A percentile compares a stretch with the other conserved stretches of the same genome.
These are phyloP conservation scores for Stentor coeruleus DNA, from an alignment of 73 alveolate genomes.

Conservation along the genomic window DNA sequence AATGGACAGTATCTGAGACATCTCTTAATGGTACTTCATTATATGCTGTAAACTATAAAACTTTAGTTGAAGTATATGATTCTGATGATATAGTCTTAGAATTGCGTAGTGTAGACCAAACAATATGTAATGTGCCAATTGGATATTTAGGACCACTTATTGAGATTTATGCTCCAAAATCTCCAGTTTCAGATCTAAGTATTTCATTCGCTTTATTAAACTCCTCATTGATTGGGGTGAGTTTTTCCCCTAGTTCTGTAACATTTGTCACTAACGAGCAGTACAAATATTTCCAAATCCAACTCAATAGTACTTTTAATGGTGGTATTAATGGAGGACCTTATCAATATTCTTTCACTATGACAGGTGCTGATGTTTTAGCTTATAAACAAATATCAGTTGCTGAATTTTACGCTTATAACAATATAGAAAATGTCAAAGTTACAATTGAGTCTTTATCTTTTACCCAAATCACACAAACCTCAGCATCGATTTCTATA, in stretches of 20 bases:
- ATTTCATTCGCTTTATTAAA: too few species aligned
- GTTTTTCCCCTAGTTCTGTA: not conserved
- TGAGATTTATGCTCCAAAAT: not conserved
- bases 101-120: not conserved
- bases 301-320: not conserved
- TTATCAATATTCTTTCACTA: not conserved
- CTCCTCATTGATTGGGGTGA: not conserved
- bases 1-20: not conserved
- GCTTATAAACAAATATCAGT: not conserved
- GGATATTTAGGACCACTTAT: not conserved
- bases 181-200: not conserved
- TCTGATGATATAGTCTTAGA: not conserved
- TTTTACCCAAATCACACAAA: not conserved
- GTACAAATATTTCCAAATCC: not conserved
- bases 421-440: not conserved
- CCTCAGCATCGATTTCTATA: not conserved
- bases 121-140: not conserved
- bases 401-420: too few species aligned
- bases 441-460: not conserved
- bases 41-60: not conserved
- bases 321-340: not conserved
- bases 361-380: not conserved
- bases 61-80: not conserved
- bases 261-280: not conserved
- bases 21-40: not conserved